Conservation (phyloP, 2,329 filamentous ascomycete species). For the Colletotrichum musicola region DNA sequence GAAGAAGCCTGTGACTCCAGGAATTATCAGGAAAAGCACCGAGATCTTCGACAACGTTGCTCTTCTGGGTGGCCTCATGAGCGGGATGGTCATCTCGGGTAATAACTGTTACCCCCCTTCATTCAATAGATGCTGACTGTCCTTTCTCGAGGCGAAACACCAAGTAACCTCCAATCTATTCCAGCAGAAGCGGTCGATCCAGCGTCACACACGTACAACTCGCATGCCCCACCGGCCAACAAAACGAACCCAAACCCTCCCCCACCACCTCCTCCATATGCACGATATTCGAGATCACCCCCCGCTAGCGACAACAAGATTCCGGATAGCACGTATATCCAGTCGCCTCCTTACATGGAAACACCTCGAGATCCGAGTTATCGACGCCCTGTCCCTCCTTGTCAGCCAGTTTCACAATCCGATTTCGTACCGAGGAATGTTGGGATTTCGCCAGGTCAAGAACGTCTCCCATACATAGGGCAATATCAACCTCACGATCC, state of each 20-base stretch:
- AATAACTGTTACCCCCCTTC: background rate
- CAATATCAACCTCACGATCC: too few relatives aligned
- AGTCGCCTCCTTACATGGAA: too few relatives aligned
- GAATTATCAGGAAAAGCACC: background rate
- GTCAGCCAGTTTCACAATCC: too few relatives aligned
- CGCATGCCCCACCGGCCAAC: too few relatives aligned
- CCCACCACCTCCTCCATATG: background rate
- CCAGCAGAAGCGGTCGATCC: background rate
- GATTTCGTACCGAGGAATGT: too few relatives aligned
- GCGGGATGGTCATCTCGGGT: slow-evolving; percentile 15
- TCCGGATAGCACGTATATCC: too few relatives aligned
- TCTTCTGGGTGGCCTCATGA: slow-evolving; percentile 17
- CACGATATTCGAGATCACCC: too few relatives aligned
- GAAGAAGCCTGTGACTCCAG: background rate
- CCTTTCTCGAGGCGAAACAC: background rate
- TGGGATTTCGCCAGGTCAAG: too few relatives aligned
- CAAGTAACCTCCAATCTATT: background rate
- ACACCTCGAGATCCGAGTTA: too few relatives aligned
- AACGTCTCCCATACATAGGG: too few relatives aligned
- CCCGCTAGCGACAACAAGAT: too few relatives aligned
- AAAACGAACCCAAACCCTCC: background rate
- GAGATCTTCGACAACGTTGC: slow-evolving; percentile 22
- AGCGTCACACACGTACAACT: background rate
- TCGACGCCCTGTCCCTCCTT: too few relatives aligned
- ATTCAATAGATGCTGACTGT: background rate